phyloP scores from a whole-genome alignment of 2,329 filamentous ascomycete species.

The Trichoderma atroviride region DNA sequence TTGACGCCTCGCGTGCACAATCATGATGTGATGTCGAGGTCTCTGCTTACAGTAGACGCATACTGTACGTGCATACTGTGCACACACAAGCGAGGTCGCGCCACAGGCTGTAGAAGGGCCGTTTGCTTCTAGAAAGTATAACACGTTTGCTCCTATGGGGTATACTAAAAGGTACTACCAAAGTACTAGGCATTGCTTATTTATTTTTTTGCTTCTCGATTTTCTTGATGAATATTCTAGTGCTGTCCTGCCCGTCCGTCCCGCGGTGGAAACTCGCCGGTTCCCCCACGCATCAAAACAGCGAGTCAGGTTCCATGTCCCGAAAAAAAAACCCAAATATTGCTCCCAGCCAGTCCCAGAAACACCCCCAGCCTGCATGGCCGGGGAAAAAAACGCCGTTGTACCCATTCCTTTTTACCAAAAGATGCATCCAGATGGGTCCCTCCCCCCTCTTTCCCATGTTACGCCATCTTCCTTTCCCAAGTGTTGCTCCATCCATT shows the following conservation, averaged over 20 bases:
- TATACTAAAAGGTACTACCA: neutral
- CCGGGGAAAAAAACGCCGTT: conserved; percentile 23
- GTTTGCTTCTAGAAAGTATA: neutral
- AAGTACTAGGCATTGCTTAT: neutral
- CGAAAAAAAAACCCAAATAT: neutral
- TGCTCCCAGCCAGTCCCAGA: conserved; percentile 10
- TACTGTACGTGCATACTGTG: no score
- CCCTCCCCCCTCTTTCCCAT: neutral
- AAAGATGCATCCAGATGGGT: conserved; percentile 11
- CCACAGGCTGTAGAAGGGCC: neutral
- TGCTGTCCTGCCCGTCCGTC: neutral
- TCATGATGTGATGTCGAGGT: neutral
- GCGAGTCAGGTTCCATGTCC: conserved; percentile 13
- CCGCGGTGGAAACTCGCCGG: neutral
- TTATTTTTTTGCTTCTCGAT: neutral
- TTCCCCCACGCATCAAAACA: conserved; percentile 1
- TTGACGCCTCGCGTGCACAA: neutral
- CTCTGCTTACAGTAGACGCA: neutral
- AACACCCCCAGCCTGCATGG: conserved; percentile 13
- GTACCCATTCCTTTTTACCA: conserved; percentile 9
- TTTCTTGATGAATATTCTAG: neutral
- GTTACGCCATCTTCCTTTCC: conserved; percentile 15
- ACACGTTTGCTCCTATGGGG: neutral
- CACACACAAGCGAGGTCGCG: neutral
- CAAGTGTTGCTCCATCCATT: neutral